A percentile compares a stretch with the other conserved stretches of the same genome.
Conservation (phyloP, 192 early-diverging fungal genomes). For the Diversispora eburnea region DNA sequence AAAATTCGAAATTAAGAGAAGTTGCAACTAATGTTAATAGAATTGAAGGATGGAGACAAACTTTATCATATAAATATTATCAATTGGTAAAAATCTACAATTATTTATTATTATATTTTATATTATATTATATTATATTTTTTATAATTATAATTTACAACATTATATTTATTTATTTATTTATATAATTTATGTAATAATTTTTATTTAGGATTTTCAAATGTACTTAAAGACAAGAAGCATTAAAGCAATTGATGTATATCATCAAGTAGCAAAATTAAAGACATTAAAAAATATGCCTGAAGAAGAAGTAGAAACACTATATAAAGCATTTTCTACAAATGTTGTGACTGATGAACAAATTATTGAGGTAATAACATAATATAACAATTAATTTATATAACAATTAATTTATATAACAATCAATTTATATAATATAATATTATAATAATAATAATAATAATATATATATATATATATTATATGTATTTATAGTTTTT, state of each 20-base stretch:
- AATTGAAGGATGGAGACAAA: conserved; percentile 85
- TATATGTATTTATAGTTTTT: conserved; percentile 47
- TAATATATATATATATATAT: background rate
- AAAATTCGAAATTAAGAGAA: conserved; percentile 60
- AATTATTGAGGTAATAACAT: conserved; percentile 63
- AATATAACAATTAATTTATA: background rate
- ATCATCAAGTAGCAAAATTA: conserved; percentile 63
- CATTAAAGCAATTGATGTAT: conserved; percentile 67
- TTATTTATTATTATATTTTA: background rate
- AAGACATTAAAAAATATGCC: conserved; percentile 45
- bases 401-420: background rate
- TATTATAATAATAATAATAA: background rate
- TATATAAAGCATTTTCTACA: conserved; percentile 68
- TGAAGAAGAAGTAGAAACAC: conserved; percentile 58
- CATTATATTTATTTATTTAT: too few relatives aligned
- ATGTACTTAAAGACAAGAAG: conserved; percentile 51
- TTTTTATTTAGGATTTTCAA: conserved; percentile 56
- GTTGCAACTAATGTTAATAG: conserved; percentile 67
- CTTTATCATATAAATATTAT: conserved; percentile 70
- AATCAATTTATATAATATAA: background rate
- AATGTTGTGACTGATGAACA: conserved; percentile 69
- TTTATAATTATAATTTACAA: too few relatives aligned
- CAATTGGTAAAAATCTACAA: conserved; percentile 44
- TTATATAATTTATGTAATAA: background rate
- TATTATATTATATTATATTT: background rate